These are phyloP conservation scores for Hyphopichia buzzinii DNA, from an alignment of 1,139 yeast genomes.

Conservation along the genomic window DNA sequence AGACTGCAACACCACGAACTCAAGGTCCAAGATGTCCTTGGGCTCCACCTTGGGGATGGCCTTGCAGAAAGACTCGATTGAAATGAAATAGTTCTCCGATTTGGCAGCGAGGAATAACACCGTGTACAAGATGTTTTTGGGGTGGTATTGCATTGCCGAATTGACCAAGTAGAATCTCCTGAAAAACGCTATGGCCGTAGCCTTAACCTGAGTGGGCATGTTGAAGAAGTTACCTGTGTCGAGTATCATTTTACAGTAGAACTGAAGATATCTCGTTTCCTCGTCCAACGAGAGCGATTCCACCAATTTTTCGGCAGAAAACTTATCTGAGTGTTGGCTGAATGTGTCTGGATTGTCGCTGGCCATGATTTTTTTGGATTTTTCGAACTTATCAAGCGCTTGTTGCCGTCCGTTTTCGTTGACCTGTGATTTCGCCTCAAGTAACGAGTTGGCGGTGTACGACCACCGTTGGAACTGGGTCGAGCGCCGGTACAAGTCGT, in stretches of 20 bases:
- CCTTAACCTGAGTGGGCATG: constrained; percentile 53
- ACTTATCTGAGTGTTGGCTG: constrained; percentile 30
- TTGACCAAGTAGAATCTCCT: constrained; percentile 75
- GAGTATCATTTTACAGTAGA: constrained; percentile 69
- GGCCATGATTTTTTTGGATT: constrained; percentile 24
- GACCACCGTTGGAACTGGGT: constrained; percentile 89
- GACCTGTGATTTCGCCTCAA: constrained; percentile 41
- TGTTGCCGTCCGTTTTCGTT: constrained; percentile 51
- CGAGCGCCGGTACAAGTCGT: constrained; percentile 54
- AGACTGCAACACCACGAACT: constrained; percentile 71
- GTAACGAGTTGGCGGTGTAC: constrained; percentile 58
- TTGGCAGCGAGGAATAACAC: constrained; percentile 91
- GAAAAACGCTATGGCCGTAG: constrained; percentile 84
- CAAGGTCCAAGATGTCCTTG: constrained; percentile 71
- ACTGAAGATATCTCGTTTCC: constrained; percentile 63
- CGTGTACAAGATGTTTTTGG: constrained; percentile 78
- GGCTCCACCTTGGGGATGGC: constrained; percentile 65
- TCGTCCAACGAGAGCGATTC: constrained; percentile 62
- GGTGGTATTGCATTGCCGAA: constrained; percentile 84
- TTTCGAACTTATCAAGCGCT: constrained; percentile 38
- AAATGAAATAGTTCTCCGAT: constrained; percentile 84
- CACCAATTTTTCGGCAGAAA: constrained; percentile 29
- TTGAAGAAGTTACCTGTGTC: constrained; percentile 47
- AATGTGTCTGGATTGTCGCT: constrained; percentile 29
- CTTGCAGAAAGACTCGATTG: constrained; percentile 77